These are phyloP conservation scores for Talaromyces borbonicus DNA, from an alignment of 495 filamentous ascomycete genomes.

Conservation along the genomic window DNA sequence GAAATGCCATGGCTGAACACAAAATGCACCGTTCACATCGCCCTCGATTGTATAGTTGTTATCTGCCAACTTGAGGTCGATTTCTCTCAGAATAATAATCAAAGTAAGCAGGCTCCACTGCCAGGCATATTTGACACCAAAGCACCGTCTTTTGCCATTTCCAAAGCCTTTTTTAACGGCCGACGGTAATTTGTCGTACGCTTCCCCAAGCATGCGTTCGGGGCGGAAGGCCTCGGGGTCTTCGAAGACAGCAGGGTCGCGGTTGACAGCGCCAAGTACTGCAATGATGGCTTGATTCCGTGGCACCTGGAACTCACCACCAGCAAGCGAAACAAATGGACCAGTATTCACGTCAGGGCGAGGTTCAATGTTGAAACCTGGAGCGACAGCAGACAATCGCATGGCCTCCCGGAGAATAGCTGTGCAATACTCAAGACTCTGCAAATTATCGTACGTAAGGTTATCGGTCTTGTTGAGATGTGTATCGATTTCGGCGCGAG, in stretches of 20 bases:
- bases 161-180: conserved; percentile 60
- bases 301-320: conserved; percentile 57
- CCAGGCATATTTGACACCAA: conserved; percentile 58
- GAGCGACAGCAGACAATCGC: conserved; percentile 56
- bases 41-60: conserved; percentile 19
- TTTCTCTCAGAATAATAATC: conserved; percentile 31
- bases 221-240: conserved; percentile 56
- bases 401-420: conserved; percentile 65
- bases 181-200: conserved; percentile 47
- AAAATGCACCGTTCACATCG: conserved; percentile 7
- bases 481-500: conserved; percentile 21
- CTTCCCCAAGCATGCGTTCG: conserved; percentile 58
- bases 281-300: conserved; percentile 52
- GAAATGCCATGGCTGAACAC: conserved; percentile 8
- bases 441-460: conserved; percentile 46
- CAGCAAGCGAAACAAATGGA: conserved; percentile 36
- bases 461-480: conserved; percentile 15
- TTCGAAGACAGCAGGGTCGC: conserved; percentile 58
- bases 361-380: conserved; percentile 50
- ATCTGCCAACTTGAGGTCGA: conserved; percentile 35
- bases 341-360: conserved; percentile 43
- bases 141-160: conserved; percentile 59
- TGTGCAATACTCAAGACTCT: conserved; percentile 52
- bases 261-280: conserved; percentile 54
- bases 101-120: conserved; percentile 40